phyloP scores from a whole-genome alignment of 306 rosid genomes.

The Begonia masoniana region DNA sequence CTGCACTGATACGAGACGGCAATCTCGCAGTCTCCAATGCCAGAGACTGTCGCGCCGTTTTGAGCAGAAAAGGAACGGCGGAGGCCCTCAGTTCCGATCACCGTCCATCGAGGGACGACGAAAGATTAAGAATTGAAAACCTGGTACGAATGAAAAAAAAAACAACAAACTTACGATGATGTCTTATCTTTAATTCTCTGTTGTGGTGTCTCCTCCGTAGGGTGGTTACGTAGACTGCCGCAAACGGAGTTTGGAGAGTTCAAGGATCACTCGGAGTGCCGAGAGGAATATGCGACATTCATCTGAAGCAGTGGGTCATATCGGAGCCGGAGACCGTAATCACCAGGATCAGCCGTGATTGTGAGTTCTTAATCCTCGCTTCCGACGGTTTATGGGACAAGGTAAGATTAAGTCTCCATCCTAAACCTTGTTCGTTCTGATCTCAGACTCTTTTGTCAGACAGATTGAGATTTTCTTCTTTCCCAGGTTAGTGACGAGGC shows the following conservation, averaged over 20 bases:
- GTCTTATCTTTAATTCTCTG: too few species aligned
- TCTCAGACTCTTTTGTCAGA: not conserved
- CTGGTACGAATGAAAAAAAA: conserved; percentile 14
- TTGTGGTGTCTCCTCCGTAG: conserved; percentile 3
- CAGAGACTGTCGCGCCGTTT: conserved; percentile 44
- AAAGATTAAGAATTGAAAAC: conserved; percentile 24
- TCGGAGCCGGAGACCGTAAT: conserved; percentile 39
- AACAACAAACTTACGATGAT: too few species aligned
- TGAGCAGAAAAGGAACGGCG: conserved; percentile 34
- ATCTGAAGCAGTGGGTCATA: conserved; percentile 35
- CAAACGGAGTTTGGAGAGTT: conserved; percentile 35
- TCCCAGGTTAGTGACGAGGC: conserved; percentile 33
- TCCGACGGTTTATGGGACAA: conserved; percentile 53
- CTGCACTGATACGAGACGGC: conserved; percentile 25
- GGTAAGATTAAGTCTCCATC: conserved; percentile 11
- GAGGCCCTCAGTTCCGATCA: conserved; percentile 42
- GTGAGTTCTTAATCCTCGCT: conserved; percentile 39
- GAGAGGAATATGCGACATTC: conserved; percentile 34
- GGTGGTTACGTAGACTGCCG: conserved; percentile 41
- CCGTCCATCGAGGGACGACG: conserved; percentile 24
- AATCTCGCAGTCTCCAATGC: conserved; percentile 34
- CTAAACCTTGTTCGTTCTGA: not conserved
- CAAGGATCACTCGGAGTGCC: conserved; percentile 45
- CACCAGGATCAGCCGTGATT: conserved; percentile 15
- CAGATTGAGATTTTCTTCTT: not conserved